phyloP scores from a whole-genome alignment of 805 yeast species.

The Pichia manshurica region DNA sequence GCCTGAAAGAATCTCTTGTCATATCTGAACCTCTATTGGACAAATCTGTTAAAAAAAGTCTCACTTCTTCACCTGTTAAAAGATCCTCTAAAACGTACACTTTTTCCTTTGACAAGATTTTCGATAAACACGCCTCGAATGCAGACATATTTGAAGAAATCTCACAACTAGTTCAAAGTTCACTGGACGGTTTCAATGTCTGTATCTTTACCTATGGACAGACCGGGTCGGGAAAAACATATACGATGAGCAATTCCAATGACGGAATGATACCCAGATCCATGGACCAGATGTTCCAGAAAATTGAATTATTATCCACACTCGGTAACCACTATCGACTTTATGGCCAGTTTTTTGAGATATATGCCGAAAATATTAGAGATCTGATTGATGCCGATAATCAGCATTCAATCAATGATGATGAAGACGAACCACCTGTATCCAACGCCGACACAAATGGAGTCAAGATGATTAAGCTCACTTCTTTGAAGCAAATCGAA shows the following conservation, averaged over 20 bases:
- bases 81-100: conserved; percentile 23
- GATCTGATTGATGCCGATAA: conserved; percentile 49
- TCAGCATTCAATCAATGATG: conserved; percentile 62
- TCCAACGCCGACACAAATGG: conserved; percentile 52
- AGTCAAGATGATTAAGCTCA: conserved; percentile 43
- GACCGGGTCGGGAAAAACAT: conserved; percentile 93
- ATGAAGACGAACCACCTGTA: conserved; percentile 41
- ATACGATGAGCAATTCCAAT: conserved; percentile 67
- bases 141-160: conserved; percentile 72
- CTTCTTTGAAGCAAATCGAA: conserved; percentile 41
- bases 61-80: conserved; percentile 4
- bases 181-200: conserved; percentile 84
- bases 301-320: conserved; percentile 36
- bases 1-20: conserved; percentile 27
- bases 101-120: conserved; percentile 77
- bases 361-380: conserved; percentile 75
- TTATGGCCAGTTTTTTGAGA: conserved; percentile 77
- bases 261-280: conserved; percentile 85
- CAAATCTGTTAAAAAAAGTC: not conserved
- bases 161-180: conserved; percentile 77
- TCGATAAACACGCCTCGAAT: conserved; percentile 50
- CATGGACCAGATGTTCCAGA: conserved; percentile 59
- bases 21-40: conserved; percentile 21
- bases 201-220: conserved; percentile 97
- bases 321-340: conserved; percentile 61